Percentiles rank a stretch among this genome's conserved stretches.
Conservation (phyloP, 2,329 filamentous ascomycete genomes). For the Blastomyces parvus region DNA sequence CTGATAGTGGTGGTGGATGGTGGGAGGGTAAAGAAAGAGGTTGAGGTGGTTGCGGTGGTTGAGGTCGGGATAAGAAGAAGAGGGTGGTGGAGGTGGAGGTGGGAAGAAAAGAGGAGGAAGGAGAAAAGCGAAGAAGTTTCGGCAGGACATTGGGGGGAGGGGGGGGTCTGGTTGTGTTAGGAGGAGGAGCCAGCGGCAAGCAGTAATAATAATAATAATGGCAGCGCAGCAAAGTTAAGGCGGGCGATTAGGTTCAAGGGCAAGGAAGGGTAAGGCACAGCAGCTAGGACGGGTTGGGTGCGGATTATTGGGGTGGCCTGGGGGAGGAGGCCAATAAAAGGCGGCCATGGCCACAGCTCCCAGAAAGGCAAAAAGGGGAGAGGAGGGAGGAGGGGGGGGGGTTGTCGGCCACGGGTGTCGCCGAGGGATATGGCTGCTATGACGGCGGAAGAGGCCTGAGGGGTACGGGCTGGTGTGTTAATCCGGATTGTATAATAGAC, state of each 20-base stretch:
- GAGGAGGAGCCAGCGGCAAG: conserved; percentile 19
- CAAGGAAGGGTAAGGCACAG: background rate
- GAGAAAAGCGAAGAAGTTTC: conserved; percentile 27
- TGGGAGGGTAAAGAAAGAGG: conserved; percentile 13
- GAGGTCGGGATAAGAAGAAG: conserved; percentile 15
- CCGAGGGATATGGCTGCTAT: too few relatives aligned
- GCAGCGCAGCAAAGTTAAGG: background rate
- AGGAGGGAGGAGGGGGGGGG: too few relatives aligned
- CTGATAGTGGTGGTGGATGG: background rate
- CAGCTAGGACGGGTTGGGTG: background rate
- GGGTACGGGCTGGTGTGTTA: too few relatives aligned
- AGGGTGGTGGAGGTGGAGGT: conserved; percentile 11
- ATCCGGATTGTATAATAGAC: too few relatives aligned
- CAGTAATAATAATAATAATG: too few relatives aligned
- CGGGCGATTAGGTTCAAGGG: too few relatives aligned
- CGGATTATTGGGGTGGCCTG: background rate
- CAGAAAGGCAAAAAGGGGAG: background rate
- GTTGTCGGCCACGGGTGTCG: too few relatives aligned
- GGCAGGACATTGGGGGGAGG: conserved; percentile 17
- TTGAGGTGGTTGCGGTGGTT: conserved; percentile 18
- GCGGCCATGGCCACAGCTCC: background rate
- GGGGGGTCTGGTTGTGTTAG: conserved; percentile 24
- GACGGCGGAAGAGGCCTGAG: too few relatives aligned
- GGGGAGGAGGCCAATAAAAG: background rate
- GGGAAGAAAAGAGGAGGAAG: conserved; percentile 17